Percentiles rank a stretch among this genome's conserved stretches.
These are phyloP conservation scores for Cercophora samala DNA, from an alignment of 495 filamentous ascomycete species.

Conservation along the genomic window DNA sequence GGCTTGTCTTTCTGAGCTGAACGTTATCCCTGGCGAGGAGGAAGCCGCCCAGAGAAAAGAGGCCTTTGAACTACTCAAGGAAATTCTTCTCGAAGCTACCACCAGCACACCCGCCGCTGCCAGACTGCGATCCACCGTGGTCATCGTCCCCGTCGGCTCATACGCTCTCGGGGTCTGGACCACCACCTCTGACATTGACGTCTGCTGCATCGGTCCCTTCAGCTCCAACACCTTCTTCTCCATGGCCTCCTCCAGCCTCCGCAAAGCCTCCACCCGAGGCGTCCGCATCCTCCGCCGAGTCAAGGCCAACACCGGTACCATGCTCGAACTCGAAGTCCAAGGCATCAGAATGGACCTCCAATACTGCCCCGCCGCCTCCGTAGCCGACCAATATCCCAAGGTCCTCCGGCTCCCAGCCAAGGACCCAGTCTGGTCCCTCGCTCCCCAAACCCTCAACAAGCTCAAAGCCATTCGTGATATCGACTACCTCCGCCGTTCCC, in stretches of 20 bases:
- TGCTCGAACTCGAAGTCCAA: slow-evolving; percentile 52
- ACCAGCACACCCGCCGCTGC: slow-evolving; percentile 7
- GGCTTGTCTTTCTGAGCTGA: slow-evolving; percentile 27
- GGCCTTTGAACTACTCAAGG: slow-evolving; percentile 44
- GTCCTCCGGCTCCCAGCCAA: slow-evolving; percentile 33
- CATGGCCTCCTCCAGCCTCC: slow-evolving; percentile 48
- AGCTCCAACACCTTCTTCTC: slow-evolving; percentile 54
- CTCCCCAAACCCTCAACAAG: slow-evolving; percentile 46
- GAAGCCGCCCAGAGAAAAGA: slow-evolving; percentile 40
- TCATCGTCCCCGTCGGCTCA: slow-evolving; percentile 56
- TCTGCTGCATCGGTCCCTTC: slow-evolving; percentile 56
- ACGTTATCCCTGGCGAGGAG: slow-evolving; percentile 40
- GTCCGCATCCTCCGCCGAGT: slow-evolving; percentile 52
- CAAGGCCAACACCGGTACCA: slow-evolving; percentile 49
- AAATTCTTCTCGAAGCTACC: slow-evolving; percentile 34
- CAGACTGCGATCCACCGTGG: slow-evolving; percentile 32
- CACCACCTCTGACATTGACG: slow-evolving; percentile 54
- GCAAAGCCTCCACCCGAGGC: slow-evolving; percentile 37
- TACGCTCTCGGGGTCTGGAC: slow-evolving; percentile 58
- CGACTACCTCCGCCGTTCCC: slow-evolving; percentile 48
- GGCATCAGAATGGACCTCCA: slow-evolving; percentile 55
- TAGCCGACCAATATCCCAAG: slow-evolving; percentile 44
- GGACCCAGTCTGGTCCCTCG: slow-evolving; percentile 48
- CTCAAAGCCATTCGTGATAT: slow-evolving; percentile 57
- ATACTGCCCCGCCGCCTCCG: slow-evolving; percentile 52